Evolutionary conservation across 805 yeast species (phyloP).

Genomic region (Tetrapisispora pingtungensis): DNA sequence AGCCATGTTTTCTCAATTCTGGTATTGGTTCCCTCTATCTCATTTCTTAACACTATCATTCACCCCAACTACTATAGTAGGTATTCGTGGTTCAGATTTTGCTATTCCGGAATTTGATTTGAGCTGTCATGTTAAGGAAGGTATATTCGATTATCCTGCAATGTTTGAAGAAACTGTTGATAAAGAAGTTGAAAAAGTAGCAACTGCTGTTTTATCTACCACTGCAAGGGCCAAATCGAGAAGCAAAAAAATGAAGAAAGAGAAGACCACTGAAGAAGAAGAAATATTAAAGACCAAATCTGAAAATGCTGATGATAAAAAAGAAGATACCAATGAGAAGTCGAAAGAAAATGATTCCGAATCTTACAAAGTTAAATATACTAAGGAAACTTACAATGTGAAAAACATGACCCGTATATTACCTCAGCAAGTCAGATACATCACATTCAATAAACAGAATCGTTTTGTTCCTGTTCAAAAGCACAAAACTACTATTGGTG

Average conservation of each 20-base stretch:
- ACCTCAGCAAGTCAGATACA: slow-evolving; percentile 77
- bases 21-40: slow-evolving; percentile 98
- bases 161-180: slow-evolving; percentile 68
- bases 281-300: slow-evolving; percentile 23
- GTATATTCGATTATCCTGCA: slow-evolving; percentile 81
- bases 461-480: slow-evolving; percentile 79
- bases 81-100: slow-evolving; percentile 67
- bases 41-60: slow-evolving; percentile 88
- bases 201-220: slow-evolving; percentile 89
- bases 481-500: slow-evolving; percentile 58
- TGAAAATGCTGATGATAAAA: slow-evolving; percentile 25
- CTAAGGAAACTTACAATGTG: slow-evolving; percentile 57
- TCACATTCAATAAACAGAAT: slow-evolving; percentile 64
- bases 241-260: slow-evolving; percentile 57
- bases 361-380: slow-evolving; percentile 39
- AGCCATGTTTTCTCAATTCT: slow-evolving; percentile 80
- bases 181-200: slow-evolving; percentile 78
- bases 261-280: slow-evolving; percentile 36
- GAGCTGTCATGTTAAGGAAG: slow-evolving; percentile 71
- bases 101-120: slow-evolving; percentile 77
- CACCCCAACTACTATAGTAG: slow-evolving; percentile 84
- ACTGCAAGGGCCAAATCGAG: slow-evolving; percentile 91
- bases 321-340: slow-evolving; percentile 21
- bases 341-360: slow-evolving; percentile 19
- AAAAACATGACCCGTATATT: slow-evolving; percentile 78